Base-by-base conservation (phyloP, 192 early-diverging fungal genomes). In the Entomortierella parvispora region DNA sequence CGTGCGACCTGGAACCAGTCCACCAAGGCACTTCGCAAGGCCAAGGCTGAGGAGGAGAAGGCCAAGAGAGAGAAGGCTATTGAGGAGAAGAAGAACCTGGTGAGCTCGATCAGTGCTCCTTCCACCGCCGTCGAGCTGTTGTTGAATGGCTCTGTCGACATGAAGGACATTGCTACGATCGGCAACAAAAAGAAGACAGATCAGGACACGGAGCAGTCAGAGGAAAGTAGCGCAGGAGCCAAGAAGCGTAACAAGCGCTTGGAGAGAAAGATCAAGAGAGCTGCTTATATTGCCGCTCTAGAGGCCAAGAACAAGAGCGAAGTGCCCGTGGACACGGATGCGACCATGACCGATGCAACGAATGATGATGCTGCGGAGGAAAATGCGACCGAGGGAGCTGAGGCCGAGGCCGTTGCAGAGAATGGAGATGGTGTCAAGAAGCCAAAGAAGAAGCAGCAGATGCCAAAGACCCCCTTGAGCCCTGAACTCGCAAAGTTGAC, bases 191-290 rank as follows among this genome's bases (percentile, higher is more conserved):
- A 18, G 29, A 45, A 20, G 51, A 17, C 40, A 8, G 71, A 66
- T 34, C 23, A 18, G 5, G n/a, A 42, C 7, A 29, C 28, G 56
- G 23, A 33, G 2, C 46, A 44, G 18, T 48, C 26, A 29, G 33
- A 53, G 42, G 57, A 26, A 7, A n/a, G 11, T 8, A 51, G 26
- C 3, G 45, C 22, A 18, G 25, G 23, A 17, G 40, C 58, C 29
- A 77, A 77, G 61, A 77, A 77, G 61, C 32, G 74, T 6, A 77
- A 77, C 61, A 77, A 77, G 66, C 74, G 74, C 2, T 33, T 77
- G 61, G 74, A 77, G 15, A 22, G 74, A 32, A 77, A 77, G 61
- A 77, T 77, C 43, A 77, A 77, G 55, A 61, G 37, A 28, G 74
- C 74, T 28, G 74, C 74, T 4, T 77, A 64, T 63, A 68, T 77